Conservation (phyloP, 257 asterid species). For the Penstemon davidsonii region DNA sequence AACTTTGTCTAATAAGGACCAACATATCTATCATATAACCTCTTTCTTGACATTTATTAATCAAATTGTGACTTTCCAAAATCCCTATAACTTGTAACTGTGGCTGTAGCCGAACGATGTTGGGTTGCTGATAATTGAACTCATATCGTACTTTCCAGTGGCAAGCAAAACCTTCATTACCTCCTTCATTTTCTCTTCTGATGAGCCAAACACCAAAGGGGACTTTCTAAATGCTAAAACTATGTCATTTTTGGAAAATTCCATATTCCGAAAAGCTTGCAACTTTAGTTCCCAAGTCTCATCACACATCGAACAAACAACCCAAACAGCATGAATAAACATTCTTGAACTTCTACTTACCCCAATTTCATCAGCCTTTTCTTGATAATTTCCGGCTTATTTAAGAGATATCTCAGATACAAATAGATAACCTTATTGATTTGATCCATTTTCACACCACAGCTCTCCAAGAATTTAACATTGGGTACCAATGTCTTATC, state of each 20-base stretch:
- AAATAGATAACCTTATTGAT: background rate
- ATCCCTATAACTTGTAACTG: too few species aligned
- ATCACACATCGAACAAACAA: conserved; percentile 26
- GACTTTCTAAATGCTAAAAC: conserved; percentile 25
- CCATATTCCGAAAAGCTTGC: conserved; percentile 31
- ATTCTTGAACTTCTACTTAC: conserved; percentile 23
- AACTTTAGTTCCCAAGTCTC: conserved; percentile 36
- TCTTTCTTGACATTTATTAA: too few species aligned
- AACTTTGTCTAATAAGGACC: conserved; percentile 30
- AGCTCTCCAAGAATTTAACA: background rate
- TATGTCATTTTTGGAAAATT: conserved; percentile 36
- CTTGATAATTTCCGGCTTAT: conserved; percentile 28
- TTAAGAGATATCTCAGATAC: conserved; percentile 31
- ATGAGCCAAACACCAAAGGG: conserved; percentile 30
- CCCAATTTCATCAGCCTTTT: conserved; percentile 29
- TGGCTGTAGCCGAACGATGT: conserved; percentile 27
- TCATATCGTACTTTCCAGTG: too few species aligned
- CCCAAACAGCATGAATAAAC: conserved; percentile 20
- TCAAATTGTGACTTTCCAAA: too few species aligned
- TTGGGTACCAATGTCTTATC: conserved; percentile 34
- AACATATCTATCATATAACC: conserved; percentile 29
- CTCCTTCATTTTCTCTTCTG: conserved; percentile 27
- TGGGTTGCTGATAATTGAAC: conserved; percentile 24
- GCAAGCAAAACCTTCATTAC: too few species aligned
- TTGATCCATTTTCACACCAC: conserved; percentile 31